These are phyloP conservation scores for Podaxis sp. DNA, from an alignment of 768 basidiomycete species.

Conservation along the genomic window DNA sequence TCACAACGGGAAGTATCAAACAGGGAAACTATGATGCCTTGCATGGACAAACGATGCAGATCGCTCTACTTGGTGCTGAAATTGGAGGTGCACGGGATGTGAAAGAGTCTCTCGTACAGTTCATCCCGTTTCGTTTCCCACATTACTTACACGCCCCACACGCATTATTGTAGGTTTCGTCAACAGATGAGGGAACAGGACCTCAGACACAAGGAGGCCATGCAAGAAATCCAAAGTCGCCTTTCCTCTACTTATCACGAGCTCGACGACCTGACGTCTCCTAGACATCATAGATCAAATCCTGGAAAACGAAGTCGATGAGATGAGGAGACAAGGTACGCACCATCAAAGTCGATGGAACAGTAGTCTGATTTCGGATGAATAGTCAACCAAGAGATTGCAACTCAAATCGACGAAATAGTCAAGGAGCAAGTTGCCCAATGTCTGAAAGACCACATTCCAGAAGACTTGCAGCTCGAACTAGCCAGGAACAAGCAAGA, in stretches of 20 bases:
- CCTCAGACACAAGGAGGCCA: slow-evolving; percentile 37
- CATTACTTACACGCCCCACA: neutral
- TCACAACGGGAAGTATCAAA: neutral
- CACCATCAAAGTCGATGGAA: neutral
- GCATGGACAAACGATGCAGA: slow-evolving; percentile 41
- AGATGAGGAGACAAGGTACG: slow-evolving; percentile 45
- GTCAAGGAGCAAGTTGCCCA: slow-evolving; percentile 49
- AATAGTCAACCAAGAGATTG: slow-evolving; percentile 50
- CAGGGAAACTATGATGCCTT: slow-evolving; percentile 46
- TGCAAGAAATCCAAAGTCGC: slow-evolving; percentile 50
- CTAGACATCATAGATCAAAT: slow-evolving; percentile 48
- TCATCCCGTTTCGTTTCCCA: neutral
- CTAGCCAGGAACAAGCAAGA: slow-evolving; percentile 41
- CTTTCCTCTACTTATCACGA: neutral
- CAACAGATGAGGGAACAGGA: slow-evolving; percentile 44
- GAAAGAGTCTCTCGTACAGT: slow-evolving; percentile 32
- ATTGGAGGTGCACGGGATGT: slow-evolving; percentile 38
- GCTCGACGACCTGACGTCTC: neutral
- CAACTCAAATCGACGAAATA: slow-evolving; percentile 45
- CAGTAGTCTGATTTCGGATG: neutral
- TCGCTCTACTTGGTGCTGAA: slow-evolving; percentile 38
- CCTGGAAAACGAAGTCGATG: slow-evolving; percentile 39
- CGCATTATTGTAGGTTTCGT: slow-evolving; percentile 33
- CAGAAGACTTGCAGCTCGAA: slow-evolving; percentile 47
- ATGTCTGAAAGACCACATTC: slow-evolving; percentile 45